phyloP scores from a whole-genome alignment of 2,329 filamentous ascomycete genomes.

The Aureobasidium sp. region DNA sequence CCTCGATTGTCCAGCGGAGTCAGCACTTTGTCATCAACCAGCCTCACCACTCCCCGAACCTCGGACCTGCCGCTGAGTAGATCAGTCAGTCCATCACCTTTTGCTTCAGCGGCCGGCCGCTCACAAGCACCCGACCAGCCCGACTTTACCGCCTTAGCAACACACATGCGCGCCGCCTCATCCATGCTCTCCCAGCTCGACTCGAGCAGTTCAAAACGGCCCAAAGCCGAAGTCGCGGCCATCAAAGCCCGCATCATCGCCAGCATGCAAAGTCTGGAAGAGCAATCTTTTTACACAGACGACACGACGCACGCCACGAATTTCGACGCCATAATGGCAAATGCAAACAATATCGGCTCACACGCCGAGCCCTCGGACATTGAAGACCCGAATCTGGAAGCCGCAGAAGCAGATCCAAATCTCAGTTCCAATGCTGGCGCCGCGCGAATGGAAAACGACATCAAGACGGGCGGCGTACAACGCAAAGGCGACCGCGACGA shows the following conservation, averaged over 20 bases:
- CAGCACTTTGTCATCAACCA: constrained; percentile 53
- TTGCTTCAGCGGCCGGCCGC: constrained; percentile 54
- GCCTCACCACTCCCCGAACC: constrained; percentile 59
- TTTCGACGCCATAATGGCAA: constrained; percentile 76
- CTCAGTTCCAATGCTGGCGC: constrained; percentile 66
- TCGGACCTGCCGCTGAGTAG: constrained; percentile 63
- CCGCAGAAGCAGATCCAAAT: constrained; percentile 33
- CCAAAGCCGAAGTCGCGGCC: constrained; percentile 71
- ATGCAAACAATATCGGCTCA: constrained; percentile 51
- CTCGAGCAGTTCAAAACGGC: constrained; percentile 70
- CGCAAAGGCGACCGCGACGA: constrained; percentile 77
- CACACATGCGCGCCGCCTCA: constrained; percentile 79
- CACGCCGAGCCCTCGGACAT: constrained; percentile 46
- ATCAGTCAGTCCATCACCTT: constrained; percentile 58
- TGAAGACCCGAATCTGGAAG: constrained; percentile 40
- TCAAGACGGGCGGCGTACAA: constrained; percentile 77
- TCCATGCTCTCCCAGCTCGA: constrained; percentile 83
- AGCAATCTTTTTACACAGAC: constrained; percentile 73
- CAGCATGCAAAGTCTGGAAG: constrained; percentile 81
- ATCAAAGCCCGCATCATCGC: constrained; percentile 83
- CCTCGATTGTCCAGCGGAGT: constrained; percentile 56
- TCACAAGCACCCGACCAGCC: constrained; percentile 59
- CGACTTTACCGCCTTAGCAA: constrained; percentile 74
- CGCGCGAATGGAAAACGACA: constrained; percentile 81
- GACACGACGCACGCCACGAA: constrained; percentile 61